These are phyloP conservation scores for Vigna nakashimae DNA, from an alignment of 306 rosid genomes.

Conservation along the genomic window DNA sequence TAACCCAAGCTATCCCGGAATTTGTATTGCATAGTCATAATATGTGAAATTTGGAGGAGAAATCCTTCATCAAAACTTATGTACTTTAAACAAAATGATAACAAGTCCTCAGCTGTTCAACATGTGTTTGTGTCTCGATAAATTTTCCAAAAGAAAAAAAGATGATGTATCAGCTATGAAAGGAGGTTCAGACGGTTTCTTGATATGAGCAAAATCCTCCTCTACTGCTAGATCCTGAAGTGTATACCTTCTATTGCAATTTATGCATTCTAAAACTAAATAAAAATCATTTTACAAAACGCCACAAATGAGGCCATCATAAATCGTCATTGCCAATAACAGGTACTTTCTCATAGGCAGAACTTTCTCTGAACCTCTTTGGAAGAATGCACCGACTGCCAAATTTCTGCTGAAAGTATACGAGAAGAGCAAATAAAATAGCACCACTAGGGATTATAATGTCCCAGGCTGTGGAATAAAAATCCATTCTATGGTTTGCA, in stretches of 20 bases:
- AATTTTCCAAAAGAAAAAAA: background rate
- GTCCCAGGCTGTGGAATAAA: constrained; percentile 91
- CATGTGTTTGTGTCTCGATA: background rate
- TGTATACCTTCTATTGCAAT: constrained; percentile 38
- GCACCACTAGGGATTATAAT: constrained; percentile 68
- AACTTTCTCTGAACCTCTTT: constrained; percentile 54
- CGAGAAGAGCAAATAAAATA: constrained; percentile 61
- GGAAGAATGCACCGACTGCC: constrained; percentile 84
- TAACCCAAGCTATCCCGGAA: background rate
- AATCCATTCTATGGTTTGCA: constrained; percentile 76
- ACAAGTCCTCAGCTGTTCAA: background rate
- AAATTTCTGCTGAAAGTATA: constrained; percentile 82
- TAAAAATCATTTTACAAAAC: constrained; percentile 33
- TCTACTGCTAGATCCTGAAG: constrained; percentile 6
- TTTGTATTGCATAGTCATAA: background rate
- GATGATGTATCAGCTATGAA: background rate
- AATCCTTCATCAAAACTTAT: background rate
- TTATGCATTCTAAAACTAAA: constrained; percentile 30
- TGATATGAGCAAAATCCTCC: constrained; percentile 20
- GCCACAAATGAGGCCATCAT: constrained; percentile 45
- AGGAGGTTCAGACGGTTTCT: constrained; percentile 1
- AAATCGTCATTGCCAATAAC: constrained; percentile 74
- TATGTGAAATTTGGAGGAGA: background rate
- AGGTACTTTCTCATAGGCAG: constrained; percentile 77
- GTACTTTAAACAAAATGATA: background rate